A percentile compares a stretch with the other conserved stretches of the same genome.
phyloP scores from a whole-genome alignment of 2,329 filamentous ascomycete genomes.

The Akanthomyces dipterigenus region DNA sequence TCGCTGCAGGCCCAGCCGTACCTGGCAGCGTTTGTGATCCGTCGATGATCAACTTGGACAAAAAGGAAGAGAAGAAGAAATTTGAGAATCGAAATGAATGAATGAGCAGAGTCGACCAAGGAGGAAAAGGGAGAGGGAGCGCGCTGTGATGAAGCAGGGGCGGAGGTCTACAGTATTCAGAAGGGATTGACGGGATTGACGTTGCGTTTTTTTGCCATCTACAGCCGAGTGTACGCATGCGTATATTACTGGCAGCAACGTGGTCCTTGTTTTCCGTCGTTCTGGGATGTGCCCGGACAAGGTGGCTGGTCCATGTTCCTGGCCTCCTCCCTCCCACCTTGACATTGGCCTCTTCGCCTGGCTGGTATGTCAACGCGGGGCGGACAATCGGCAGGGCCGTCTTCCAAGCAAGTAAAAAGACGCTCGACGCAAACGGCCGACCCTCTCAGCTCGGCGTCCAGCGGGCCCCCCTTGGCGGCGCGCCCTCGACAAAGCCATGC shows the following conservation, averaged over 20 bases:
- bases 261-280: background rate
- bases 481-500: no score
- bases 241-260: no score
- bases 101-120: background rate
- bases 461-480: no score
- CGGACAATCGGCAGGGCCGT: no score
- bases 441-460: no score
- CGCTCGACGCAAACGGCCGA: no score
- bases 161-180: background rate
- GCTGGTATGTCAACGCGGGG: no score
- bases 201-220: background rate
- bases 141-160: background rate
- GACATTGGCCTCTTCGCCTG: no score
- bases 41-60: background rate
- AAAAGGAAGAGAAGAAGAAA: background rate
- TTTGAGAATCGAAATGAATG: background rate
- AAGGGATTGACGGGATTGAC: background rate
- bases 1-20: background rate
- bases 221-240: no score
- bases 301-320: background rate
- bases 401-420: no score
- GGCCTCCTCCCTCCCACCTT: no score
- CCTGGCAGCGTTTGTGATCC: background rate
- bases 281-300: background rate
- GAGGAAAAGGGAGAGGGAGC: background rate